phyloP scores from a whole-genome alignment of 805 yeast genomes.

The Wickerhamiella cacticola region DNA sequence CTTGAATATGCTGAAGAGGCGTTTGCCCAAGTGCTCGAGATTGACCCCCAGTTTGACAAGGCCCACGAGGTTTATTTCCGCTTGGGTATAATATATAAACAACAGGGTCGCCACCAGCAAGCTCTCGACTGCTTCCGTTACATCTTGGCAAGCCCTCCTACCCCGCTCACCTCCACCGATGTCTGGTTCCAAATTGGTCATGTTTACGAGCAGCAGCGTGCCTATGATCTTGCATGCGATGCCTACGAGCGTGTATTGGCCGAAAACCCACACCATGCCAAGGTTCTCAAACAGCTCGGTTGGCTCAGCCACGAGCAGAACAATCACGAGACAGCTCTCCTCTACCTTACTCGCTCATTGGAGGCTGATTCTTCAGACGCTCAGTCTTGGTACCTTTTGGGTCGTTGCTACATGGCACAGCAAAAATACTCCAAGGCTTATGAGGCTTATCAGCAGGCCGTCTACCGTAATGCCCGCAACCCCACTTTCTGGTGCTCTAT shows the following conservation, averaged over 20 bases:
- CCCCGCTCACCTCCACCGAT: slow-evolving; percentile 90
- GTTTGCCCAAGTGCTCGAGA: slow-evolving; percentile 84
- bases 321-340: slow-evolving; percentile 66
- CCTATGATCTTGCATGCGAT: slow-evolving; percentile 81
- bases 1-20: slow-evolving; percentile 98
- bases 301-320: slow-evolving; percentile 74
- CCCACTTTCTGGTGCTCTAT: slow-evolving; percentile 97
- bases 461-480: slow-evolving; percentile 88
- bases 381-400: slow-evolving; percentile 93
- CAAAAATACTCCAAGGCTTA: slow-evolving; percentile 93
- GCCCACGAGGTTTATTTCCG: slow-evolving; percentile 94
- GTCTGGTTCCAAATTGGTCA: slow-evolving; percentile 98
- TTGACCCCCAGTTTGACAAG: slow-evolving; percentile 93
- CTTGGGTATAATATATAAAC: slow-evolving; percentile 90
- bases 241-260: slow-evolving; percentile 88
- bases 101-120: slow-evolving; percentile 73
- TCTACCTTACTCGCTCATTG: slow-evolving; percentile 70
- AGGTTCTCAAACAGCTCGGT: slow-evolving; percentile 90
- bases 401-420: slow-evolving; percentile 93
- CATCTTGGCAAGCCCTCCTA: slow-evolving; percentile 81
- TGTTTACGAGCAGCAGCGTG: slow-evolving; percentile 86
- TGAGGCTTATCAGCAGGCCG: slow-evolving; percentile 98
- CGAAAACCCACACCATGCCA: slow-evolving; percentile 88
- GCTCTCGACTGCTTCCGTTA: slow-evolving; percentile 93
- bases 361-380: slow-evolving; percentile 88